Evolutionary conservation across 768 basidiomycete genomes (phyloP), one percentile per base, ranked within the genome.

Genomic region (Cystobasidium ongulense): DNA sequence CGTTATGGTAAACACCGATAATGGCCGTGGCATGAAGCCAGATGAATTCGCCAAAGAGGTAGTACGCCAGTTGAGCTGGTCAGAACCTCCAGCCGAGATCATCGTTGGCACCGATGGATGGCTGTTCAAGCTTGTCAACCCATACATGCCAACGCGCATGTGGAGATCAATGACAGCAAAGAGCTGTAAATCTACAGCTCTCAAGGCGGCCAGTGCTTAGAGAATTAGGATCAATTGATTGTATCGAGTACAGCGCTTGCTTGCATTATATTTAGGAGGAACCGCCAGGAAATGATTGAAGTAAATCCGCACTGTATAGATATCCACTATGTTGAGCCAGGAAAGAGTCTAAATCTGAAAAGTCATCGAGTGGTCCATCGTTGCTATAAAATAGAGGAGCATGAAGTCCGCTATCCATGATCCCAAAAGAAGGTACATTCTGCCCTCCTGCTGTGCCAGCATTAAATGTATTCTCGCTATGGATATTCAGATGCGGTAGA

Each of bases 1-100:
- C 43, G 33, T 53, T n/a, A 67, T 67, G 65, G 65, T 67, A 11
- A 50, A 67, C 29, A 67, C 65, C 27, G 65, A 41, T 17, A 67
- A 67, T 36, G 65, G 65, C 2, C 2, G 65, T 52, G 65, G 65
- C 39, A 67, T 67, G 65, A 29, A 39, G n/a, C 65, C 65, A 23
- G 65, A 13, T n/a, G 50, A 33, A 3, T 67, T 67, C 50, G 65
- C 65, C 23, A 53, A 53, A 33, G 46, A 52, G 23, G 65, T 67
- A 11, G 23, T 67, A 15, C 27, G 46, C 36, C 65, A 67, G 36
- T 17, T 67, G 3, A 23, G 23, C 11, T 35, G 65, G 39, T 31
- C 27, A 10, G 31, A 67, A 43, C 65, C 65, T 7, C 65, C 65
- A 5, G 31, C 41, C 2, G 65, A 67, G 27, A 67, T 67, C 50